Base-by-base conservation (phyloP, 2,329 filamentous ascomycete species). In the Hymenoscyphus albidus region DNA sequence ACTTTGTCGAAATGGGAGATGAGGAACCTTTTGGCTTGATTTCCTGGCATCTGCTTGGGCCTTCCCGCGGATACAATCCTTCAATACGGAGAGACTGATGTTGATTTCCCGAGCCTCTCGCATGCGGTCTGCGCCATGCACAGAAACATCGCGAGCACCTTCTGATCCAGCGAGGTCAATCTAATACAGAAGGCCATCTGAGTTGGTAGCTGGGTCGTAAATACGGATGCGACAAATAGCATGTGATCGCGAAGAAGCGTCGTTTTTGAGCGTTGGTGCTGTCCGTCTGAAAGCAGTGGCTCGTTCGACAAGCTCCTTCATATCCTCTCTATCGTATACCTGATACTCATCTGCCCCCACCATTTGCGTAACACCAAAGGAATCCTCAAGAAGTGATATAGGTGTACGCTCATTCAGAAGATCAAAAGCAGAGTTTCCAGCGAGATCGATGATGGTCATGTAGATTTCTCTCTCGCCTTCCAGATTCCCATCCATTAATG, bases 51-150 rank as follows among this genome's bases (percentile, higher is more conserved):
- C 93, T 61, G 93, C 88, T 27, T 22, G 31, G 0, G 93, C 78
- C 48, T 78, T 78, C 1, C 78, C 80, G 0, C 81, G 78, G 59
- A 84, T 84, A 64, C 81, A 84, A 67, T 83, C 82, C 65, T 84
- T 83, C 2, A 84, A 76, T 0, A 80, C 97, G 0, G 93, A 97
- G 38, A 98, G 85, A 5, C 93, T 97, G 78, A 96, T 96, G 83
- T 98, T 98, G 85, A 98, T 98, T 76, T 97, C 97, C 72, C 91
- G 92, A 44, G 94, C 94, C 78, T 98, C 94, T 65, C 92, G 88
- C 35, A 98, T 85, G 27, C 94, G 87, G 72, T 90, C 88, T 3
- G 93, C 93, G 0, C 92, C 96, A 1, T 95, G 94, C 77, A 97
- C 92, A 35, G 93, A 97, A 0, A 91, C 88, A 76, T 96, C 97